phyloP scores from a whole-genome alignment of 2,329 filamentous ascomycete species.

The Westerdykella sp. region DNA sequence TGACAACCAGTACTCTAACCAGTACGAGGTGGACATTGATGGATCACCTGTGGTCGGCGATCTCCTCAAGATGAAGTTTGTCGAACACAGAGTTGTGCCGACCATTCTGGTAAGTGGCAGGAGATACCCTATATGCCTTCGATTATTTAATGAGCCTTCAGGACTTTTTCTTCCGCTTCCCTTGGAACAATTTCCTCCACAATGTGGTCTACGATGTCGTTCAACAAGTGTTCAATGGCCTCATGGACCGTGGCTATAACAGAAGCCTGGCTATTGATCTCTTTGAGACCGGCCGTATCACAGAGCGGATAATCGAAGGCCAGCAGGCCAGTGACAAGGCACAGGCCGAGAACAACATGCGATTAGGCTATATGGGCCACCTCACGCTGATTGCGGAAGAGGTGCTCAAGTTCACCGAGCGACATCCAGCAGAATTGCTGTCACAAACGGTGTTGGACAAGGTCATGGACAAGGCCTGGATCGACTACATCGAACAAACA shows the following conservation, averaged over 20 bases:
- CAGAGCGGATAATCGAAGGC: slow-evolving; percentile 84
- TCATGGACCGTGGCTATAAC: slow-evolving; percentile 95
- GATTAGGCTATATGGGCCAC: slow-evolving; percentile 97
- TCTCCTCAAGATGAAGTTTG: slow-evolving; percentile 91
- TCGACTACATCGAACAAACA: slow-evolving; percentile 88
- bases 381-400: slow-evolving; percentile 95
- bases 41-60: slow-evolving; percentile 83
- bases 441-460: slow-evolving; percentile 79
- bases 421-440: slow-evolving; percentile 80
- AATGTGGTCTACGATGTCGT: slow-evolving; percentile 99
- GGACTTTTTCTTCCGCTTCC: slow-evolving; percentile 97
- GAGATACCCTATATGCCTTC: slow-evolving; percentile 1
- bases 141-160: slow-evolving; percentile 30
- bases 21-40: slow-evolving; percentile 54
- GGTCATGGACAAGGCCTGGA: slow-evolving; percentile 85
- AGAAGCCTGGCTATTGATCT: slow-evolving; percentile 82
- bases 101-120: slow-evolving; percentile 73
- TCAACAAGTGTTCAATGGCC: slow-evolving; percentile 97
- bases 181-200: slow-evolving; percentile 99
- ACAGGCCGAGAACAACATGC: slow-evolving; percentile 75
- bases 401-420: slow-evolving; percentile 95
- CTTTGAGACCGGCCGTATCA: slow-evolving; percentile 85
- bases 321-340: slow-evolving; percentile 82
- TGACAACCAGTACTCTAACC: slow-evolving; percentile 25
- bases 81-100: slow-evolving; percentile 87